Percentiles rank a stretch among this genome's conserved stretches.
Conservation (phyloP, 306 rosid species). For the Erythrophleum fordii region DNA sequence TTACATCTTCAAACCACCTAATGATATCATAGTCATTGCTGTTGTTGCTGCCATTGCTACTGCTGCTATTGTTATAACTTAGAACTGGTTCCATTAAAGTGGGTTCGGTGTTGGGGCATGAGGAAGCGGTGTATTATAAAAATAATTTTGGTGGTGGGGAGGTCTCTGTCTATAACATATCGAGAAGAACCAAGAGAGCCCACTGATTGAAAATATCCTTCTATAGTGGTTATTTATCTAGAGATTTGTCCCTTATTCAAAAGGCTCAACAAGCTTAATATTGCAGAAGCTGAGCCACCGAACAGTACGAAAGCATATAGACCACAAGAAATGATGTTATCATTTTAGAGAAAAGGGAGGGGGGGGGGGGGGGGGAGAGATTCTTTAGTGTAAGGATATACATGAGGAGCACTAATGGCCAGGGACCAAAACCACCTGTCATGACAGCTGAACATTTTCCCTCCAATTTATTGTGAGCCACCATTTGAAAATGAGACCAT, state of each 20-base stretch:
- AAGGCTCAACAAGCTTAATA: conserved; percentile 33
- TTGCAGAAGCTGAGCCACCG: conserved; percentile 26
- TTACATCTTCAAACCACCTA: conserved; percentile 72
- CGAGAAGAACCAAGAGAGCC: conserved; percentile 19
- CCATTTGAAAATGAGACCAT: conserved; percentile 38
- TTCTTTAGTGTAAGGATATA: not conserved
- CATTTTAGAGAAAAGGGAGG: conserved; percentile 22
- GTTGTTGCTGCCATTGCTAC: not conserved
- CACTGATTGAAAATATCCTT: conserved; percentile 37
- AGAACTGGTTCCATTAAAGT: conserved; percentile 54
- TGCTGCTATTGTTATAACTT: conserved; percentile 25
- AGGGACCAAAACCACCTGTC: conserved; percentile 44
- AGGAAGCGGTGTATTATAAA: not conserved
- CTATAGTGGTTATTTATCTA: not conserved
- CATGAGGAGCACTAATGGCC: conserved; percentile 24
- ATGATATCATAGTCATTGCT: conserved; percentile 47
- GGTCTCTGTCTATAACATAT: not conserved
- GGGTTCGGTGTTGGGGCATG: conserved; percentile 16
- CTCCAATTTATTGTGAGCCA: conserved; percentile 46
- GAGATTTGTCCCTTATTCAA: conserved; percentile 27
- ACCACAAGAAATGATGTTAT: conserved; percentile 59
- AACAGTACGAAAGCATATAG: conserved; percentile 40
- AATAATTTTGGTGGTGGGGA: not conserved
- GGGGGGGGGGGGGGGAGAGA: conserved; percentile 31
- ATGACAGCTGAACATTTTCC: conserved; percentile 42